Evolutionary conservation across 129 eudicot genomes (phyloP), one percentile per base, ranked within the genome.

Genomic region (Oenanthe sinensis): DNA sequence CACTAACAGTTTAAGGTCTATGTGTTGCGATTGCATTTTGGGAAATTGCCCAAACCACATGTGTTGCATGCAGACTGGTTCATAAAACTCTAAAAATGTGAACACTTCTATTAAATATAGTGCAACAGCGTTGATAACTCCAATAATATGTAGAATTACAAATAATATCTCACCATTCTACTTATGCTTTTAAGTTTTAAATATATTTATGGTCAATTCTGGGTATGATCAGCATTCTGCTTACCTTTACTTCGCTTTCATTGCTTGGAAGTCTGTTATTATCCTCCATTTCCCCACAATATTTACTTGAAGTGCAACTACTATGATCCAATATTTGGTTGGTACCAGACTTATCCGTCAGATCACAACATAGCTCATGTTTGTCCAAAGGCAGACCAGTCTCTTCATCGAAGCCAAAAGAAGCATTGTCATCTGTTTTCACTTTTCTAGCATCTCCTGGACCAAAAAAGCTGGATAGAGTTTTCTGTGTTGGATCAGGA

Each of bases 401-500:
- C 48, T 49, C 81, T 30, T 13, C 26, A 75, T 76, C 79, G 17
- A 82, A 85, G 44, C 58, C 87, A n/a, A 28, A 39, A 3, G 62
- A 46, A 9, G 15, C 75, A 26, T 76, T 63, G 47, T 78, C 89
- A 55, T 74, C 83, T 69, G 58, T 48, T 73, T 65, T 83, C 48
- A 71, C 79, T 77, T 42, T 76, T 70, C 80, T 81, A 77, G 78
- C 45, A 75, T 84, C 91, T 80, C 89, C 83, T 0, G 83, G 68
- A 70, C 85, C 75, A 11, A 91, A 17, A 78, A 88, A 95, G 85
- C 86, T 86, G 68, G 85, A 74, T 33, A 95, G 96, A 17, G 97
- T 91, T 81, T 82, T 91, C 77, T 95, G 97, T 30, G 88, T 84
- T 28, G 96, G 98, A 81, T 91, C 98, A 54, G 83, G 70, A 63